Percentiles rank a stretch among this genome's conserved stretches.
Conservation (phyloP, 177 flowering plant species). For the Tripterygium wilfordii region DNA sequence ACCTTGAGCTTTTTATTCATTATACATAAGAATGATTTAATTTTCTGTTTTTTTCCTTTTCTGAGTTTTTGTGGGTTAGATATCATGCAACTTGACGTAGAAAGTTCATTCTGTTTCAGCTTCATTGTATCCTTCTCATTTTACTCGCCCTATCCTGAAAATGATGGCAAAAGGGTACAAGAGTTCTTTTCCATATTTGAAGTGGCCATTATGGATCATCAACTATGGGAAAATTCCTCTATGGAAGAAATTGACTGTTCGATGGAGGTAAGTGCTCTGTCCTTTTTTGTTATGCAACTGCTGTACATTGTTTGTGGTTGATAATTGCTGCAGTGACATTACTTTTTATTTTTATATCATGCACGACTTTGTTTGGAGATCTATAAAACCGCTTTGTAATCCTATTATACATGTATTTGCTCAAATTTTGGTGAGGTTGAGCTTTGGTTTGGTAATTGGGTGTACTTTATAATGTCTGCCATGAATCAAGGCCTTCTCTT, state of each 20-base stretch:
- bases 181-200: constrained; percentile 49
- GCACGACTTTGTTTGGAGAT: too few species aligned
- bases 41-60: too few species aligned
- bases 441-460: too few species aligned
- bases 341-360: too few species aligned
- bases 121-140: constrained; percentile 53
- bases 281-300: neutral
- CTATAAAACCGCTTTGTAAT: too few species aligned
- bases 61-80: too few species aligned
- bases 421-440: too few species aligned
- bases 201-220: constrained; percentile 34
- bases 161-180: constrained; percentile 43
- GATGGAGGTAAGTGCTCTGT: constrained; percentile 31
- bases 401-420: too few species aligned
- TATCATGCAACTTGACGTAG: neutral
- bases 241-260: constrained; percentile 40
- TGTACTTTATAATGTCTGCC: too few species aligned
- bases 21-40: too few species aligned
- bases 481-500: too few species aligned
- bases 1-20: too few species aligned
- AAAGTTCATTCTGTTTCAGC: constrained; percentile 20
- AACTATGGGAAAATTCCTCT: constrained; percentile 37
- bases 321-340: neutral
- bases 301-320: neutral
- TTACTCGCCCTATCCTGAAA: constrained; percentile 34